Base-by-base conservation (phyloP, 495 filamentous ascomycete species). In the Cenococcum geophilum region DNA sequence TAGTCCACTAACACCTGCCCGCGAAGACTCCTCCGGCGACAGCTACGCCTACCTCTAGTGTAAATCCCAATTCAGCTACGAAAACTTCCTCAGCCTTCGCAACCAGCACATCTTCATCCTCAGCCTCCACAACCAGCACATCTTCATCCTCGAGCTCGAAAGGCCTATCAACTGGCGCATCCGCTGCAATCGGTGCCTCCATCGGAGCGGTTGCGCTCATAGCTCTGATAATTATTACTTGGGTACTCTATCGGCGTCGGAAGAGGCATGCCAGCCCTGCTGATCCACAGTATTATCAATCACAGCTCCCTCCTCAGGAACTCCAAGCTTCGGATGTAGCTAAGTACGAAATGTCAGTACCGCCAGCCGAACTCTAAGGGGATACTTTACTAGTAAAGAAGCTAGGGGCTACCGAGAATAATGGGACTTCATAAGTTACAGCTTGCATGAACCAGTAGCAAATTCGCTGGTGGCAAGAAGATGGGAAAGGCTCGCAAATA, bases 151-250 rank as follows among this genome's bases (percentile, higher is more conserved):
- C 35, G 20, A 34, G n/a, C 1, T 42, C 56, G 1, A 21, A 51
- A 16, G n/a, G 45, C n/a, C 51, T 57, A 5, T 64, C 62, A 5
- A 32, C 22, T 23, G 45, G 57, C 8, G 22, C 58, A 14, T 47
- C 57, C 14, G 59, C 56, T 35, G 62, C 57, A 20, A 43, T 60
- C 34, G 62, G 62, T 32, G 62, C 53, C 5, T 32, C 57, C 8
- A 53, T 64, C 25, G 58, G 57, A 16, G 57, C 59, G 0, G 21
- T 43, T 10, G 53, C 49, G 18, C 22, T 64, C 16, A 52, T 60
- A 20, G 16, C 10, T 14, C 14, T 60, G 20, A 60, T 43, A 23
- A 14, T 34, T 1, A 1, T 64, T 14, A 36, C 27, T 21, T 21
- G 55, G 12, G 14, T 64, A 3, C 20, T 64, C 57, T 54, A 50